phyloP scores from a whole-genome alignment of 2,329 filamentous ascomycete genomes.

The Fusarium torreyae region DNA sequence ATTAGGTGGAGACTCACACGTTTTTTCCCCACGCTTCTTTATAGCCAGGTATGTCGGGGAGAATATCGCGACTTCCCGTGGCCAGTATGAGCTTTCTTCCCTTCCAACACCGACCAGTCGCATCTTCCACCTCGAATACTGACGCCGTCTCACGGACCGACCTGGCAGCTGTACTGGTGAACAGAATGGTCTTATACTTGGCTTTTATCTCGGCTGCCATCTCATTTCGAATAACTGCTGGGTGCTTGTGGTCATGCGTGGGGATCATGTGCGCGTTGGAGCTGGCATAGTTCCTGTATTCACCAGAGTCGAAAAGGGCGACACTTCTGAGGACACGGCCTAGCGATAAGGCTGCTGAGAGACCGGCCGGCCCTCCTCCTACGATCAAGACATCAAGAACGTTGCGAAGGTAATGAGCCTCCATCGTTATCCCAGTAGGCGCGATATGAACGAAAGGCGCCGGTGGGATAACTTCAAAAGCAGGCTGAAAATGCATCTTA shows the following conservation, averaged over 20 bases:
- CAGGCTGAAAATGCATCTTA: no score
- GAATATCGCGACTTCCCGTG: fast-evolving
- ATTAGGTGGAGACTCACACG: background rate
- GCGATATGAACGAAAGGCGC: no score
- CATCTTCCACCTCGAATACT: slow-evolving; percentile 5
- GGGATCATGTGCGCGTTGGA: fast-evolving
- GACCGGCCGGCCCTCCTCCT: background rate
- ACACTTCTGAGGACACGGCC: background rate
- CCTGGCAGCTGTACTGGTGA: background rate
- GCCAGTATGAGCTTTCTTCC: slow-evolving; percentile 14
- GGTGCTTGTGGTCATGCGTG: fast-evolving
- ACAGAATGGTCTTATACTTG: background rate
- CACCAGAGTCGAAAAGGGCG: background rate
- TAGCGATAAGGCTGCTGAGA: background rate
- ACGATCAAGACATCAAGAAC: slow-evolving; percentile 18
- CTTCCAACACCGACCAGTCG: background rate
- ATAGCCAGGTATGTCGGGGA: background rate
- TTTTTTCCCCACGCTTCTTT: background rate
- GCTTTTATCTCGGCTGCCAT: slow-evolving; percentile 1
- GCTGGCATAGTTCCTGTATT: fast-evolving
- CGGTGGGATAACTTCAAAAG: background rate
- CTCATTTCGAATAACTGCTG: fast-evolving
- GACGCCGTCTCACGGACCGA: background rate
- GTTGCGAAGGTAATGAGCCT: slow-evolving; percentile 25
- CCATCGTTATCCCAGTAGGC: background rate